Evolutionary conservation across 106 monocot species (phyloP), one percentile per base, ranked within the genome.

Genomic region (Apostasia shenzhenica): DNA sequence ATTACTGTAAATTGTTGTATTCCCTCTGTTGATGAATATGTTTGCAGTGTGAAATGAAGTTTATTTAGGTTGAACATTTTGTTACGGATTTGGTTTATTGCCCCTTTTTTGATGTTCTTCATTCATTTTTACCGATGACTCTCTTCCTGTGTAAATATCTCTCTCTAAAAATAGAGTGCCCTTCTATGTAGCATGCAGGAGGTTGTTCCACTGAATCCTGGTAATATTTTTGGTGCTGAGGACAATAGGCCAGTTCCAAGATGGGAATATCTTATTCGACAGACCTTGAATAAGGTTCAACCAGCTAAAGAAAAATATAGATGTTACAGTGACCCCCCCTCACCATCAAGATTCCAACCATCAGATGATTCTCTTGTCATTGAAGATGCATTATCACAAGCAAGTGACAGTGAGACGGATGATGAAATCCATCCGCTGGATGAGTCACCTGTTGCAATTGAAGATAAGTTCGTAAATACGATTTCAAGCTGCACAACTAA

Each of bases 121-220:
- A 26, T 26, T 26, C 26, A 26, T 26, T 26, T 26, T 26, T 26
- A 26, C 26, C 26, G 26, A 26, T 26, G 26, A 26, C 26, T 26
- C 26, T 26, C 26, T 26, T 26, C 26, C 26, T 26, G 26, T 26
- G 26, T 26, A 26, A 26, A 26, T 26, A 26, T 26, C 26, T 26
- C 26, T 26, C 26, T 26, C 26, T 26, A 26, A 26, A 26, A 26
- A 0, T 26, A 26, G 26, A 26, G 26, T 26, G 26, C 26, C 26
- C 13, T 43, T 65, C 55, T 54, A 57, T 78, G 41, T 74, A 97
- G 95, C 11, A 73, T 97, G 72, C 95, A 97, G 73, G 95, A 97
- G 79, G 84, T 97, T 77, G 89, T 92, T 67, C 95, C 95, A 56
- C 60, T 97, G 75, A 97, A 92, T 86, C 84, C 92, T 61, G 95